Base-by-base conservation (phyloP, 495 filamentous ascomycete genomes). In the Evernia prunastri region DNA sequence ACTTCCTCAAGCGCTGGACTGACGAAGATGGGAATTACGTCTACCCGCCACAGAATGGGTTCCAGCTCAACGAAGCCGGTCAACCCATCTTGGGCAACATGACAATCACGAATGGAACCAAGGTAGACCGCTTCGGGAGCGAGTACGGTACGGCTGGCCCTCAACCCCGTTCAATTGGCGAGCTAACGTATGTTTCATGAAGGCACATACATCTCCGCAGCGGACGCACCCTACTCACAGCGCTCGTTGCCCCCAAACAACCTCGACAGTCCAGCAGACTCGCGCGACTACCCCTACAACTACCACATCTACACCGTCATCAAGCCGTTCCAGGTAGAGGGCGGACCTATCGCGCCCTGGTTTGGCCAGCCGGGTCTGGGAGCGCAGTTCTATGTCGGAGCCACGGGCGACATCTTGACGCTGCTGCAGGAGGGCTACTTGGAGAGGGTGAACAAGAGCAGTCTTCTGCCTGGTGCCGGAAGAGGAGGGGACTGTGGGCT, bases 301-400 rank as follows among this genome's bases (percentile, higher is more conserved):
- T 86, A 86, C 65, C 75, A 81, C 67, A 74, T 84, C 2, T 86
- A 84, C 67, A 68, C 74, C 27, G 81, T 85, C 40, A 69, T 63
- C 0, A 74, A 73, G 67, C 69, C 73, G 3, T 74, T 86, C 39
- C 63, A 63, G 10, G 79, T 81, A 2, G 58, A 71, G 1, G 66
- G 79, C 9, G 84, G 84, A 2, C 80, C 81, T 2, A 80, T 84
- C 58, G 76, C 78, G 35, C 73, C 80, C 17, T 84, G 78, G 80
- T 86, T 84, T 69, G 81, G 79, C 25, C 83, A 86, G 73, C 80
- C 81, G 0, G 84, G 83, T 0, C 72, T 80, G 65, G 83, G 84
- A 5, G 75, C 79, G 9, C 83, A 85, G 71, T 82, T 75, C 59
- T 66, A 57, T 36, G 40, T 66, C 7, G 67, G 64, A 29, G 63